These are phyloP conservation scores for Madurella fahalii DNA, from an alignment of 2,329 filamentous ascomycete species.

Conservation along the genomic window DNA sequence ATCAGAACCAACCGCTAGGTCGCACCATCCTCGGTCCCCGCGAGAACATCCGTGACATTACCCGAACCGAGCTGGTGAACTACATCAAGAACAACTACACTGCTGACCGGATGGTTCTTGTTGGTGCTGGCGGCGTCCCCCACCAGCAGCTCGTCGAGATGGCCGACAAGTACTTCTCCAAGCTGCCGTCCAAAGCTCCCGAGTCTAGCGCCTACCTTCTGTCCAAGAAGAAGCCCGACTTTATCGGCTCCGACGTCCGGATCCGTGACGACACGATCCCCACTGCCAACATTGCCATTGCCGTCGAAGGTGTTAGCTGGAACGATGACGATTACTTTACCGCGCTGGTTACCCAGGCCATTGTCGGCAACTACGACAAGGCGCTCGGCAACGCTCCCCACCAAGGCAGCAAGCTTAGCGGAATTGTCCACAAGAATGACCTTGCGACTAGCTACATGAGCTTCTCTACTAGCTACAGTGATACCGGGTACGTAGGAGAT, in stretches of 20 bases:
- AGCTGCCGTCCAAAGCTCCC: slow-evolving; percentile 70
- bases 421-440: slow-evolving; percentile 88
- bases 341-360: slow-evolving; percentile 93
- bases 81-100: slow-evolving; percentile 99
- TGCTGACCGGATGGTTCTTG: slow-evolving; percentile 98
- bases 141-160: slow-evolving; percentile 93
- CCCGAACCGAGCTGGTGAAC: slow-evolving; percentile 80
- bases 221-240: slow-evolving; percentile 86
- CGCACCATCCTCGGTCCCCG: slow-evolving; percentile 96
- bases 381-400: slow-evolving; percentile 96
- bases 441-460: slow-evolving; percentile 99
- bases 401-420: slow-evolving; percentile 96
- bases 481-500: slow-evolving; percentile 73
- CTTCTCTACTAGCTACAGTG: slow-evolving; percentile 99
- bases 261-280: slow-evolving; percentile 94
- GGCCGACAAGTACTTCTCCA: slow-evolving; percentile 91
- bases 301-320: slow-evolving; percentile 99
- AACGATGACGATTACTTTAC: slow-evolving; percentile 99
- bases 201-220: slow-evolving; percentile 70
- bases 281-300: slow-evolving; percentile 95
- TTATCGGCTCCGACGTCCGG: slow-evolving; percentile 92
- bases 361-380: slow-evolving; percentile 99
- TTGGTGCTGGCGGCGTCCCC: slow-evolving; percentile 88
- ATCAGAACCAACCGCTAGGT: slow-evolving; percentile 91
- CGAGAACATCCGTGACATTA: slow-evolving; percentile 97